Percentiles rank a stretch among this genome's conserved stretches.
Conservation (phyloP, 192 early-diverging fungal species). For the Mortierella claussenii region DNA sequence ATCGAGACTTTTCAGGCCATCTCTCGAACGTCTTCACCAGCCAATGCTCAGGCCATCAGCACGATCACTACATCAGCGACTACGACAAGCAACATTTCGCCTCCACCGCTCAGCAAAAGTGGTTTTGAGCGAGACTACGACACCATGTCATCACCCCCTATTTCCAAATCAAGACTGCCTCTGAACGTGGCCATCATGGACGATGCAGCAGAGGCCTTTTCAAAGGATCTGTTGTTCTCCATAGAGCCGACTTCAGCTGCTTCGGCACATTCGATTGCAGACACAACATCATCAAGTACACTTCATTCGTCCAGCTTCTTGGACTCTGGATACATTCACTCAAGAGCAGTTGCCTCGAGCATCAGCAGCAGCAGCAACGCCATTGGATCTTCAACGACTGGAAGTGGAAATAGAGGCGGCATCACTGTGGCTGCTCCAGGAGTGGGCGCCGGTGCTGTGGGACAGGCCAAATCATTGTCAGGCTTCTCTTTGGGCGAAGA, state of each 20-base stretch:
- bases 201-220: slow-evolving; percentile 43
- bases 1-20: slow-evolving; percentile 50
- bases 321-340: slow-evolving; percentile 16
- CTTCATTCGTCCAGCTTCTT: slow-evolving; percentile 32
- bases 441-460: slow-evolving; percentile 8
- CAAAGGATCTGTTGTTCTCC: slow-evolving; percentile 28
- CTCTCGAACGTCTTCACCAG: slow-evolving; percentile 39
- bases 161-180: slow-evolving; percentile 4
- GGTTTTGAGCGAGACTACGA: slow-evolving; percentile 28
- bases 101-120: slow-evolving; percentile 10
- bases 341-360: neutral
- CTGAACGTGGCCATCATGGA: slow-evolving; percentile 19
- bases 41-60: neutral
- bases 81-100: too few species aligned
- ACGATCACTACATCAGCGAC: neutral
- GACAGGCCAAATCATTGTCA: slow-evolving; percentile 8
- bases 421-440: neutral
- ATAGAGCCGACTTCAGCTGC: slow-evolving; percentile 22
- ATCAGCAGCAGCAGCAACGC: neutral
- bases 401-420: neutral
- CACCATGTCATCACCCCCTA: slow-evolving; percentile 7
- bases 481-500: slow-evolving; percentile 49
- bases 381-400: neutral
- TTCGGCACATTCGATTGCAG: neutral
- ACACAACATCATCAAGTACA: neutral